phyloP scores from a whole-genome alignment of 2,329 filamentous ascomycete genomes.

The Aspergillus sp. region DNA sequence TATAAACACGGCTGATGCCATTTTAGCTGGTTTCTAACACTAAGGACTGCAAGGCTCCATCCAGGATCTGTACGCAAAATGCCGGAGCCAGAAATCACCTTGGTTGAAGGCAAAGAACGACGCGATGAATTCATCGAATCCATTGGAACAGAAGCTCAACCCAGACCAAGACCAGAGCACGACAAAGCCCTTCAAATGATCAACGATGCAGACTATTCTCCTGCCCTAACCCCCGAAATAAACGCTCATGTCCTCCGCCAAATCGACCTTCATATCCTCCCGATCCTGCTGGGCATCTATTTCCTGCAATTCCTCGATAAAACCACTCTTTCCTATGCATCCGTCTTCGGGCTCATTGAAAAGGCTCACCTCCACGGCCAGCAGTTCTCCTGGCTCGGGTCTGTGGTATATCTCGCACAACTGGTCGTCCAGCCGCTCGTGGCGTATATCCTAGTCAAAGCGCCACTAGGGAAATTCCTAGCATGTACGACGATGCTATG shows the following conservation, averaged over 20 bases:
- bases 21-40: neutral
- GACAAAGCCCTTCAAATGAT: conserved; percentile 47
- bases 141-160: conserved; percentile 9
- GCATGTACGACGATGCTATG: conserved; percentile 46
- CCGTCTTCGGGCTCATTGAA: conserved; percentile 55
- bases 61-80: neutral
- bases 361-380: conserved; percentile 50
- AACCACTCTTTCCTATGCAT: conserved; percentile 53
- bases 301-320: conserved; percentile 59
- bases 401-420: conserved; percentile 48
- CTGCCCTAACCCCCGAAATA: conserved; percentile 45
- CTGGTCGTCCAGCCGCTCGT: conserved; percentile 47
- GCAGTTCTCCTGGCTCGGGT: conserved; percentile 47
- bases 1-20: no score
- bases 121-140: conserved; percentile 21
- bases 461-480: conserved; percentile 54
- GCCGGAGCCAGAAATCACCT: conserved; percentile 7
- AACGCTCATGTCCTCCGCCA: conserved; percentile 45
- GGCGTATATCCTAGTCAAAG: conserved; percentile 50
- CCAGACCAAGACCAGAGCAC: conserved; percentile 10
- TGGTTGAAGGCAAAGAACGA: conserved; percentile 9
- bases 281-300: conserved; percentile 53
- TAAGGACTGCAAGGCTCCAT: neutral
- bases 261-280: conserved; percentile 46
- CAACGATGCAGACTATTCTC: conserved; percentile 37